phyloP scores from a whole-genome alignment of 495 filamentous ascomycete genomes.

The Aspergillus heteromorphus region DNA sequence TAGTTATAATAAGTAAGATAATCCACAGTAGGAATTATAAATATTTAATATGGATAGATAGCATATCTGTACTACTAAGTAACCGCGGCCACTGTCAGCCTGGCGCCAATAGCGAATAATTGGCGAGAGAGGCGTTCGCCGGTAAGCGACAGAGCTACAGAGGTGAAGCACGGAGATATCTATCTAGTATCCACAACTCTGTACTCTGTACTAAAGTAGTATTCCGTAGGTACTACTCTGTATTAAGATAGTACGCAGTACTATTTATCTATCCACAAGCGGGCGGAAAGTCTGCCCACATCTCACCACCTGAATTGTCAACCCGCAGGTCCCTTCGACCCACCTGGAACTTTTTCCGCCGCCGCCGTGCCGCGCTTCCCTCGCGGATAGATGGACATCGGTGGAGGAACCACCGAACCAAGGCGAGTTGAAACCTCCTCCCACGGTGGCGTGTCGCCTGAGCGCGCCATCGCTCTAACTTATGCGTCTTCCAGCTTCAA shows the following conservation, averaged over 20 bases:
- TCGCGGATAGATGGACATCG: slow-evolving; percentile 17
- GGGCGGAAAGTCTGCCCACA: background rate
- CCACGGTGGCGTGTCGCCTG: slow-evolving; percentile 26
- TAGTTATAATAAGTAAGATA: too few species aligned
- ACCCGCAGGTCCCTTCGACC: slow-evolving; percentile 7
- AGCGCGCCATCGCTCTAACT: slow-evolving; percentile 25
- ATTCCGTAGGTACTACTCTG: too few species aligned
- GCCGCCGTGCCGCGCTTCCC: slow-evolving; percentile 26
- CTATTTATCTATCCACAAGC: too few species aligned
- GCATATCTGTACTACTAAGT: too few species aligned
- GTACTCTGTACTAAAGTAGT: too few species aligned
- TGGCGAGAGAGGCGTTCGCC: background rate
- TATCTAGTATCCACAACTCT: too few species aligned
- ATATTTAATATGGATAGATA: too few species aligned
- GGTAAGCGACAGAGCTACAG: slow-evolving; percentile 11
- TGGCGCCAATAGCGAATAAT: slow-evolving; percentile 27
- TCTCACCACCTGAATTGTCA: background rate
- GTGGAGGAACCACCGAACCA: background rate
- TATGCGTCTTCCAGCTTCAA: slow-evolving; percentile 26
- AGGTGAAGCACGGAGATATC: too few species aligned
- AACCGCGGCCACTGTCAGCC: slow-evolving; percentile 11
- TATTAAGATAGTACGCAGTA: too few species aligned
- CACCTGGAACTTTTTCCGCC: slow-evolving; percentile 10
- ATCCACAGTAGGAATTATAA: too few species aligned
- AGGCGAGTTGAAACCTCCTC: slow-evolving; percentile 15